Evolutionary conservation across 176 grass and related monocot species (phyloP), one percentile per base, ranked within the genome.

Genomic region (Oryza officinalis): DNA sequence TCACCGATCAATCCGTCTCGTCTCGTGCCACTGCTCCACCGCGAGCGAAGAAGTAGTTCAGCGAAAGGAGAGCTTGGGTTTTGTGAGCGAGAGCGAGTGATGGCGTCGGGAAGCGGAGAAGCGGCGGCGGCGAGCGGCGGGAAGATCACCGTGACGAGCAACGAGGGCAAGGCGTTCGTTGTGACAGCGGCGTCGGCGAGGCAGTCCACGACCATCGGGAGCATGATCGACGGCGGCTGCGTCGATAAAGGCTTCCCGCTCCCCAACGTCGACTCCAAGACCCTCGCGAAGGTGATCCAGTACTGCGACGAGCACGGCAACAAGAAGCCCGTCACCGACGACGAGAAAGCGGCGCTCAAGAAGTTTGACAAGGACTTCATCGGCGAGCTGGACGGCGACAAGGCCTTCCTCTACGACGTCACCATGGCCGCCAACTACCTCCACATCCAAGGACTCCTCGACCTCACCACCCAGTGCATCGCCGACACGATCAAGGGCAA

Each of bases 331-430:
- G 8, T 2, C 41, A 4, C 71, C 20, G 65, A 23, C 25, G 20
- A n/a, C 6, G 52, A 57, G 52, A 57, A 9, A 22, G 18, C 18
- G 50, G 6, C 6, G 10, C 50, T 54, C 50, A 8, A 8, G 17
- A 20, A 22, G 5, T 81, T 46, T 63, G 78, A 76, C 78, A 4
- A 54, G 35, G n/a, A 44, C 63, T 73, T 87, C 71, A 13, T 87
- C 64, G 22, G 40, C 33, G 10, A 6, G 2, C 61, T 87, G 63
- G 26, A 8, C 61, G 0, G 5, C 17, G 18, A 17, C 77, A 61
- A 3, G 52, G 2, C 3, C 52, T 17, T 18, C 18, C 69, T 86
- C 70, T 32, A 3, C 45, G 18, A 67, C 25, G 1, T 86, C 59
- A 28, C 74, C 23, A 3, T 25, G 4, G 69, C 69, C 12, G 60